Evolutionary conservation across 176 grass and related monocot species (phyloP).

Genomic region (Carex scoparia): DNA sequence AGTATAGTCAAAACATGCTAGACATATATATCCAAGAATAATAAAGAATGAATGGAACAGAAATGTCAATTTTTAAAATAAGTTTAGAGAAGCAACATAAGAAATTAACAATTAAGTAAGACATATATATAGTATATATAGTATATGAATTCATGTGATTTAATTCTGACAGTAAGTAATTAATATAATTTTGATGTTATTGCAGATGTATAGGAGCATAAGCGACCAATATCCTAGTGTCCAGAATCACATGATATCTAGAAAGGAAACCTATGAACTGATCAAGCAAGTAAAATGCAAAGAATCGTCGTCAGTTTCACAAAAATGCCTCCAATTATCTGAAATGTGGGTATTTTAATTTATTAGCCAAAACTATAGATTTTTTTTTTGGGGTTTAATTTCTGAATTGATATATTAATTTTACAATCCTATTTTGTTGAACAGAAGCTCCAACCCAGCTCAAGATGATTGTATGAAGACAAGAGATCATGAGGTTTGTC

Average conservation of each 20-base stretch:
- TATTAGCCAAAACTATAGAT: background rate
- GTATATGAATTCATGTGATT: background rate
- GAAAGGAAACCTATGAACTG: conserved; percentile 6
- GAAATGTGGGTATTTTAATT: conserved; percentile 1
- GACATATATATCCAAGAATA: background rate
- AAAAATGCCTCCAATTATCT: background rate
- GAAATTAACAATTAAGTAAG: background rate
- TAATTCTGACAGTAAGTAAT: background rate
- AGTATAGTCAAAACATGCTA: background rate
- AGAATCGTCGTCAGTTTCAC: background rate
- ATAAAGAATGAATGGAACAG: background rate
- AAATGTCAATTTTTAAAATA: background rate
- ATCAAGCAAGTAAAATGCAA: background rate
- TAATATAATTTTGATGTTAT: background rate
- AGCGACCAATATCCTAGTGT: conserved; percentile 14
- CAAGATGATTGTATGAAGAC: background rate
- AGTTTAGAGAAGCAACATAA: background rate
- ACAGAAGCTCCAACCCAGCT: background rate
- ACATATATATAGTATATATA: background rate
- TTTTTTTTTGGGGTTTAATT: background rate
- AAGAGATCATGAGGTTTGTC: conserved; percentile 11
- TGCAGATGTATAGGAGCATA: conserved; percentile 65
- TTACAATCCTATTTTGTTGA: background rate
- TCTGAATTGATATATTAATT: background rate
- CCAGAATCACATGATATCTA: conserved; percentile 29